Percentiles rank a stretch among this genome's conserved stretches.
Evolutionary conservation across 2,329 filamentous ascomycete genomes (phyloP).

Genomic region (Biscogniauxia sp.): DNA sequence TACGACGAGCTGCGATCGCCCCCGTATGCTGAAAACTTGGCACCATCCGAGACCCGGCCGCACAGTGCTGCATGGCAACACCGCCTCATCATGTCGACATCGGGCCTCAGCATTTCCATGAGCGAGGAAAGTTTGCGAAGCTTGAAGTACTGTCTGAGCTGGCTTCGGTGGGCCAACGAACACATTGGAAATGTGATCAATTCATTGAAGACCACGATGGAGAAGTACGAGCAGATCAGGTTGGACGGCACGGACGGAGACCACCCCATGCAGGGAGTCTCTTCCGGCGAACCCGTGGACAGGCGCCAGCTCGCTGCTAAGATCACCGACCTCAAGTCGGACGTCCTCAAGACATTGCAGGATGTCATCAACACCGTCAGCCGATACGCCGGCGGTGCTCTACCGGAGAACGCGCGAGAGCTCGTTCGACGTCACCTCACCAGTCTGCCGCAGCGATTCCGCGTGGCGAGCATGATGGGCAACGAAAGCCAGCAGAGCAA

Average conservation of each 20-base stretch:
- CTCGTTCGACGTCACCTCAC: slow-evolving; percentile 83
- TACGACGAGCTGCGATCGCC: slow-evolving; percentile 79
- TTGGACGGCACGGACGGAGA: slow-evolving; percentile 20
- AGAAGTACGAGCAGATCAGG: slow-evolving; percentile 70
- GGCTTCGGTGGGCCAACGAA: slow-evolving; percentile 78
- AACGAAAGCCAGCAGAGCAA: slow-evolving; percentile 31
- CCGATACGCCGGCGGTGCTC: slow-evolving; percentile 83
- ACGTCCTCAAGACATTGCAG: slow-evolving; percentile 76
- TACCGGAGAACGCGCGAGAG: slow-evolving; percentile 82
- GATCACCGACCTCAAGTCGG: slow-evolving; percentile 66
- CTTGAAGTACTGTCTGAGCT: slow-evolving; percentile 78
- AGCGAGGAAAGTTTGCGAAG: slow-evolving; percentile 83
- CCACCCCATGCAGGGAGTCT: slow-evolving; percentile 23
- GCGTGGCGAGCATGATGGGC: slow-evolving; percentile 59
- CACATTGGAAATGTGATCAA: slow-evolving; percentile 75
- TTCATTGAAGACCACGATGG: slow-evolving; percentile 70
- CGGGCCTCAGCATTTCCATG: slow-evolving; percentile 86
- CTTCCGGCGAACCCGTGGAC: slow-evolving; percentile 35
- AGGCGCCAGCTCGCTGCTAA: slow-evolving; percentile 53
- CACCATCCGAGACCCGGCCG: slow-evolving; percentile 31
- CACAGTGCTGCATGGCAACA: slow-evolving; percentile 64
- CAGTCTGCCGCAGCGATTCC: slow-evolving; percentile 80
- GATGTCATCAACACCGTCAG: slow-evolving; percentile 82
- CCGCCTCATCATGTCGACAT: slow-evolving; percentile 84
- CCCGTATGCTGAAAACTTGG: slow-evolving; percentile 63